phyloP scores from a whole-genome alignment of 108 stramenopile genomes.

The Craspedostauros australis region DNA sequence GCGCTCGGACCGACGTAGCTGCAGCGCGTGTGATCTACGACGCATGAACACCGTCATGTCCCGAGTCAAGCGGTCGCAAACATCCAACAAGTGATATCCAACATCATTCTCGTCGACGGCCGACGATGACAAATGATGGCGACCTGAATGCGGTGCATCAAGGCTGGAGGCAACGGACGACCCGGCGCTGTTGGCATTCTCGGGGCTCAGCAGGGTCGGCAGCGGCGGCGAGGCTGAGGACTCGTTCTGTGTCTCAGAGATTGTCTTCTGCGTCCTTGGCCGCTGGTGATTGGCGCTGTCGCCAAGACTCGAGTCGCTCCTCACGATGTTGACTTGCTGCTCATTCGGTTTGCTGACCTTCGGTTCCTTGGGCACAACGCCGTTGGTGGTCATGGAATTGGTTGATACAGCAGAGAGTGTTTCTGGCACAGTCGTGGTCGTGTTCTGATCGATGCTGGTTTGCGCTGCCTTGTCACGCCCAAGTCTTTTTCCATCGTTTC shows the following conservation, averaged over 20 bases:
- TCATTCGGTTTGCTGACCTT: not conserved
- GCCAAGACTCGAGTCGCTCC: constrained; percentile 22
- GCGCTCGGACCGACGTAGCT: constrained; percentile 56
- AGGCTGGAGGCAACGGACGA: constrained; percentile 84
- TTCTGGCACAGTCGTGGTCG: constrained; percentile 49
- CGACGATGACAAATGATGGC: constrained; percentile 35
- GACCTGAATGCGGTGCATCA: constrained; percentile 64
- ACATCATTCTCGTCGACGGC: constrained; percentile 59
- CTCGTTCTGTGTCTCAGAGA: constrained; percentile 8
- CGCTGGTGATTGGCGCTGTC: constrained; percentile 11
- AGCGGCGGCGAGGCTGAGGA: constrained; percentile 47
- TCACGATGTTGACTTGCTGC: constrained; percentile 8
- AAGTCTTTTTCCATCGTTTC: too few relatives aligned
- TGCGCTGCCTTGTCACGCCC: too few relatives aligned
- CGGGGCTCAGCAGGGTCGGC: constrained; percentile 62
- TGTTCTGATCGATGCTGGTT: constrained; percentile 61
- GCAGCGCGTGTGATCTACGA: constrained; percentile 55
- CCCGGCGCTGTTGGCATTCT: constrained; percentile 61
- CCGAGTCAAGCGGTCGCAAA: constrained; percentile 63
- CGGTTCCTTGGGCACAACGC: constrained; percentile 3
- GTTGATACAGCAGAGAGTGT: constrained; percentile 44
- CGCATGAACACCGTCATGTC: constrained; percentile 77
- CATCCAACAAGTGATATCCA: constrained; percentile 72
- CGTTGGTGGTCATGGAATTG: constrained; percentile 5
- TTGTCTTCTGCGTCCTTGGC: constrained; percentile 10